phyloP scores from a whole-genome alignment of 495 filamentous ascomycete genomes.

The Penicillium argentinense region DNA sequence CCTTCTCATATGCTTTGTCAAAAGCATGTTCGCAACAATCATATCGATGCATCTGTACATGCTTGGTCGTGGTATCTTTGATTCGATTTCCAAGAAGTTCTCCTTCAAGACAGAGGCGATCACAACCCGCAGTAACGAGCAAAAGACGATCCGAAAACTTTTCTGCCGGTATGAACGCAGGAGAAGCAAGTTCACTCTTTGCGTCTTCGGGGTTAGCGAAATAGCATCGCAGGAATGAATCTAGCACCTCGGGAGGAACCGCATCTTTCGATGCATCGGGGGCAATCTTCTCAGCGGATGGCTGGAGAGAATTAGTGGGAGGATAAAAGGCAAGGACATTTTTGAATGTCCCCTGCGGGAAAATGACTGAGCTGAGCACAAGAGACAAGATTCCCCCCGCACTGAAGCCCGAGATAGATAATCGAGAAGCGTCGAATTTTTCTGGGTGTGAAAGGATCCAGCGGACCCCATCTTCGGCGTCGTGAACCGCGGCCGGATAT shows the following conservation, averaged over 20 bases:
- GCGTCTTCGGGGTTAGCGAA: neutral
- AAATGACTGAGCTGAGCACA: neutral
- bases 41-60: too few species aligned
- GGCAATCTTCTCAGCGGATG: neutral
- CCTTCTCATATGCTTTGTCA: too few species aligned
- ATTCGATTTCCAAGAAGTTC: too few species aligned
- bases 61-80: too few species aligned
- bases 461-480: neutral
- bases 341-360: neutral
- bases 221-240: neutral
- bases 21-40: too few species aligned
- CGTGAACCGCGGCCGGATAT: neutral
- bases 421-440: neutral
- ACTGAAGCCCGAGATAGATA: slow-evolving; percentile 4
- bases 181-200: too few species aligned
- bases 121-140: slow-evolving; percentile 2
- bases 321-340: neutral
- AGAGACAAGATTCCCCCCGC: slow-evolving; percentile 1
- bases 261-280: neutral
- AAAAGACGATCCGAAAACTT: neutral
- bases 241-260: neutral
- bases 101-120: too few species aligned
- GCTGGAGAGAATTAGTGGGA: neutral
- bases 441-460: neutral
- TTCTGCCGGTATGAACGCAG: neutral